Evolutionary conservation across 2,329 filamentous ascomycete genomes (phyloP).

Genomic region (Ceratocystis destructans): DNA sequence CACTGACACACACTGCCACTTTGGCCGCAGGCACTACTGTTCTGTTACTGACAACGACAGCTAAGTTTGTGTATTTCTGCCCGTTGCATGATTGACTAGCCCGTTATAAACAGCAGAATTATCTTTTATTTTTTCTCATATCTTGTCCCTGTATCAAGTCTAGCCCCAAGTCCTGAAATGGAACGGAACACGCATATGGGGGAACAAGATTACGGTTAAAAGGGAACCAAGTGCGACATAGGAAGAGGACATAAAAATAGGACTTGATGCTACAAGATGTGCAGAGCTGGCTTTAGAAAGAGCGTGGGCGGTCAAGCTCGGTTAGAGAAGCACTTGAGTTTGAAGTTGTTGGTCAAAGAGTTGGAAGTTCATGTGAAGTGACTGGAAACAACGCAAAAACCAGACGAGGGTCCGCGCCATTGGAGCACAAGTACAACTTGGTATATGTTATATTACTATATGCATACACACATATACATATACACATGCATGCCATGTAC

Average conservation of each 20-base stretch:
- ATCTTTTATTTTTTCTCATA: no score
- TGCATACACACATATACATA: background rate
- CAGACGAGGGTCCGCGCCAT: background rate
- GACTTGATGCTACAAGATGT: background rate
- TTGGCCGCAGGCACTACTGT: background rate
- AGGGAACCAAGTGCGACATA: background rate
- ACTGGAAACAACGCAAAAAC: background rate
- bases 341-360: background rate
- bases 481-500: background rate
- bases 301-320: background rate
- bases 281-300: background rate
- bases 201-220: background rate
- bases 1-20: no score
- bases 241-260: background rate
- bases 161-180: background rate
- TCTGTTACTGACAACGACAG: background rate
- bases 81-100: background rate
- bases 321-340: background rate
- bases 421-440: background rate
- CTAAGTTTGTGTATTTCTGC: background rate
- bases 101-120: background rate
- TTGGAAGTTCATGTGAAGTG: background rate
- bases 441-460: background rate
- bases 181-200: background rate
- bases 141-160: constrained; percentile 1